These are phyloP conservation scores for Fusarium sp. DNA, from an alignment of 2,329 filamentous ascomycete species.

Conservation along the genomic window DNA sequence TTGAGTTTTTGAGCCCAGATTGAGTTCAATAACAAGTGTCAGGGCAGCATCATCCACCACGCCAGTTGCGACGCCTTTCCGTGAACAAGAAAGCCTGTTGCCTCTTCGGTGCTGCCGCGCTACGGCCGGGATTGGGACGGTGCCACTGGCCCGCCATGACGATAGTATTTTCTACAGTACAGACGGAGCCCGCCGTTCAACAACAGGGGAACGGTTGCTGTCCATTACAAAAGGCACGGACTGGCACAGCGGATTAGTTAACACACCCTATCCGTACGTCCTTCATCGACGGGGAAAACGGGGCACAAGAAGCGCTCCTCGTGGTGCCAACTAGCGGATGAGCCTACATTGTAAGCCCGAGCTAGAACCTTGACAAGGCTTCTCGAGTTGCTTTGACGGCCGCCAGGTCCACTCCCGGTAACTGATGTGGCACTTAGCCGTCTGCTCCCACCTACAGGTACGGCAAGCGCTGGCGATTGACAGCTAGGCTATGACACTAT, in stretches of 20 bases:
- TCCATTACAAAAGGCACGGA: constrained; percentile 7
- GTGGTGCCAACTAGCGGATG: constrained; percentile 2
- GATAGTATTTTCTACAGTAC: constrained; percentile 14
- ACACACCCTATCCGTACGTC: constrained; percentile 14
- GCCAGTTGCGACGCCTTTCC: constrained; percentile 15
- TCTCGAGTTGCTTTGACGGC: constrained; percentile 38
- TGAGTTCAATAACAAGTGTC: constrained; percentile 31
- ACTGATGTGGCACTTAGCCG: constrained; percentile 35
- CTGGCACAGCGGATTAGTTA: background rate
- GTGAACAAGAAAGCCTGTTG: constrained; percentile 18
- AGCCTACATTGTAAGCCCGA: constrained; percentile 19
- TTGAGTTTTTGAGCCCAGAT: constrained; percentile 17
- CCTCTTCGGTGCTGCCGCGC: constrained; percentile 36
- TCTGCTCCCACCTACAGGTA: constrained; percentile 26
- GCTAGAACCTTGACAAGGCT: constrained; percentile 45
- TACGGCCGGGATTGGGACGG: constrained; percentile 24
- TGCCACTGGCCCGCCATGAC: constrained; percentile 32
- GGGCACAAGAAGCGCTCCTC: constrained; percentile 6
- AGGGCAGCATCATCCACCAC: constrained; percentile 39
- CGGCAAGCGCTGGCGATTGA: constrained; percentile 42
- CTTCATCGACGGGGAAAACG: constrained; percentile 1
- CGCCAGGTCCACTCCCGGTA: constrained; percentile 27
- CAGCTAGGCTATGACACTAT: constrained; percentile 41
- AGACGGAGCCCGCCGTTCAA: constrained; percentile 26
- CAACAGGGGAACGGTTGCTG: constrained; percentile 22